Conservation (phyloP, 768 basidiomycete species). For the Fibroporia radiculosa region DNA sequence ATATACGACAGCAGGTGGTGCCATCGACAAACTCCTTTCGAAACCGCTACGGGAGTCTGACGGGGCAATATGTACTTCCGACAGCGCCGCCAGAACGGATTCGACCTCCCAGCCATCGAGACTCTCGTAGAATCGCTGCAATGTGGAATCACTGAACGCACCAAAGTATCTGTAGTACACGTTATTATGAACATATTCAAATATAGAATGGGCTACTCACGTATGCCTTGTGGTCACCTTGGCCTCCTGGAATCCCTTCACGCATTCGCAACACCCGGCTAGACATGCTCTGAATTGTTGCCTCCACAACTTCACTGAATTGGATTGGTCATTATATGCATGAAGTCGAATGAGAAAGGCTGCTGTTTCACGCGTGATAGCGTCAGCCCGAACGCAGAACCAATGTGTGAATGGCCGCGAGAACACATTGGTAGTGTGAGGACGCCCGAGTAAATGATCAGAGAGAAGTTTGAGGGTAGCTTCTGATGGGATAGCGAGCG, state of each 20-base stretch:
- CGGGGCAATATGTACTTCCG: constrained; percentile 22
- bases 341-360: constrained; percentile 77
- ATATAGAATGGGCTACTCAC: constrained; percentile 41
- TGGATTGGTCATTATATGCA: constrained; percentile 54
- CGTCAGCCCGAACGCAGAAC: constrained; percentile 65
- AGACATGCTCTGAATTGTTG: constrained; percentile 47
- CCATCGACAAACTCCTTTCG: constrained; percentile 24
- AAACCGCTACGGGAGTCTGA: background rate
- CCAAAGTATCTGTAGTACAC: constrained; percentile 58
- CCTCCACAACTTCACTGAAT: constrained; percentile 63
- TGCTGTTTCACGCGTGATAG: constrained; percentile 55
- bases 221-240: constrained; percentile 59
- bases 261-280: constrained; percentile 60
- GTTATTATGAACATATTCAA: background rate
- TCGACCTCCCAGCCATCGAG: constrained; percentile 63
- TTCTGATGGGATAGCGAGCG: constrained; percentile 46
- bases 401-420: constrained; percentile 42
- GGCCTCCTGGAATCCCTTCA: constrained; percentile 53
- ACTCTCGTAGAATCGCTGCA: constrained; percentile 49
- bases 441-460: constrained; percentile 39
- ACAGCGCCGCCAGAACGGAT: constrained; percentile 42
- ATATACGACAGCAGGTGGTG: constrained; percentile 47
- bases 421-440: constrained; percentile 22
- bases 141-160: constrained; percentile 43
- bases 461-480: constrained; percentile 42